Evolutionary conservation across 257 asterid genomes (phyloP), one percentile per base, ranked within the genome.

Genomic region (Craterostigma plantagineum): DNA sequence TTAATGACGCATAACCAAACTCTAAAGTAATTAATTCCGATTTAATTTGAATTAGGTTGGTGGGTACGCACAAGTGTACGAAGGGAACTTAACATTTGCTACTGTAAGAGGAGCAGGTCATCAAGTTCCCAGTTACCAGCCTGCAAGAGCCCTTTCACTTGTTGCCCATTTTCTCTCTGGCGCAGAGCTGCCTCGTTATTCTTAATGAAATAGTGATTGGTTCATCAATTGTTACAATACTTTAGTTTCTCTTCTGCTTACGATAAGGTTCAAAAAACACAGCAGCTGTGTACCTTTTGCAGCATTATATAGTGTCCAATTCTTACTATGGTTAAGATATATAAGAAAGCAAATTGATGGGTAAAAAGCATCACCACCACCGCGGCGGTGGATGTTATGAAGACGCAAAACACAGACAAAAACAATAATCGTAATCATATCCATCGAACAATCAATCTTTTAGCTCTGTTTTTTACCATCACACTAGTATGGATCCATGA

Each of bases 71-170:
- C 71, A 71, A 61, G 61, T 58, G 8, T 79, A 78, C 14, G 35
- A 65, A 37, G 66, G 63, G 1, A 61, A 79, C 33, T 11, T 82
- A 34, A 73, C 86, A 51, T 76, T 82, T 70, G 76, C 75, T 0
- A 82, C 86, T 0, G 78, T 79, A 0, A 59, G 86, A 68, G 92
- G 78, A 12, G 92, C 95, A 33, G 92, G 95, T 8, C 95, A 82
- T 58, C 78, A 82, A 65, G 95, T 76, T 27, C 92, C 95, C 8
- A 79, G 91, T 62, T 82, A 53, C 45, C 66, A 67, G 52, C 91
- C 95, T 3, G 70, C 57, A n/a, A 58, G 92, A 57, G 75, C 80
- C 8, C 72, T 82, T 9, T 68, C 86, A 0, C 69, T 82, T 0
- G 56, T 69, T 39, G 52, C 43, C 54, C 76, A 82, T 56, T 78